Conservation (phyloP, 345 rosid genomes). For the Gossypium rotundifolium region DNA sequence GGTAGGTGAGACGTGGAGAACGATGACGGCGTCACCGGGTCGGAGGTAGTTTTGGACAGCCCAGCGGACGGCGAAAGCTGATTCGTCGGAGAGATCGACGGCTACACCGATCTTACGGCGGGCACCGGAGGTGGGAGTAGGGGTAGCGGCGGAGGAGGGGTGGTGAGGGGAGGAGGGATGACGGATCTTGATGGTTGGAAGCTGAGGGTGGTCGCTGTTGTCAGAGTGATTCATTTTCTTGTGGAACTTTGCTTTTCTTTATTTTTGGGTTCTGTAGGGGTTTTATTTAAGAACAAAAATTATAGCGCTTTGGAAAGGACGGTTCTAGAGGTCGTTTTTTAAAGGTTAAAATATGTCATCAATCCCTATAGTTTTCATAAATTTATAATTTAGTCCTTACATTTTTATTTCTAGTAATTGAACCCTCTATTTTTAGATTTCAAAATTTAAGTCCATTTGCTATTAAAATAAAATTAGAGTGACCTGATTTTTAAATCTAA, state of each 20-base stretch:
- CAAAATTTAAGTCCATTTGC: too few species aligned
- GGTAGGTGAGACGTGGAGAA: slow-evolving; percentile 91
- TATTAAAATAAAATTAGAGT: too few species aligned
- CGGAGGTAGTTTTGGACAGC: slow-evolving; percentile 83
- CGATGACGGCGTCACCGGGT: slow-evolving; percentile 85
- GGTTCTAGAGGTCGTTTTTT: background rate
- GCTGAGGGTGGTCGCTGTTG: slow-evolving; percentile 43
- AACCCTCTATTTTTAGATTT: too few species aligned
- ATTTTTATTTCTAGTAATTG: too few species aligned
- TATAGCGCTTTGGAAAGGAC: background rate
- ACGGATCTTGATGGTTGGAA: slow-evolving; percentile 75
- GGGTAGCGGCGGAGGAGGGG: slow-evolving; percentile 29
- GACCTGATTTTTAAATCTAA: too few species aligned
- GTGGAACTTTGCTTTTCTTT: background rate
- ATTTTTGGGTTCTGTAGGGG: background rate
- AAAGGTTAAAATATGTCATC: too few species aligned
- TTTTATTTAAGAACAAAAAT: background rate
- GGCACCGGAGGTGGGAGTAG: slow-evolving; percentile 71
- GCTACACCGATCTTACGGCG: slow-evolving; percentile 95
- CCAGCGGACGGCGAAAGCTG: slow-evolving; percentile 85
- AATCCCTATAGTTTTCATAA: too few species aligned
- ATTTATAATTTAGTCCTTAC: too few species aligned
- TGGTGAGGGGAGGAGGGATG: slow-evolving; percentile 47
- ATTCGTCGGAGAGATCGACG: slow-evolving; percentile 86
- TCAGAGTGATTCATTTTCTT: slow-evolving; percentile 5